Conservation (phyloP, 768 basidiomycete species). For the Pleurotus eryngii region DNA sequence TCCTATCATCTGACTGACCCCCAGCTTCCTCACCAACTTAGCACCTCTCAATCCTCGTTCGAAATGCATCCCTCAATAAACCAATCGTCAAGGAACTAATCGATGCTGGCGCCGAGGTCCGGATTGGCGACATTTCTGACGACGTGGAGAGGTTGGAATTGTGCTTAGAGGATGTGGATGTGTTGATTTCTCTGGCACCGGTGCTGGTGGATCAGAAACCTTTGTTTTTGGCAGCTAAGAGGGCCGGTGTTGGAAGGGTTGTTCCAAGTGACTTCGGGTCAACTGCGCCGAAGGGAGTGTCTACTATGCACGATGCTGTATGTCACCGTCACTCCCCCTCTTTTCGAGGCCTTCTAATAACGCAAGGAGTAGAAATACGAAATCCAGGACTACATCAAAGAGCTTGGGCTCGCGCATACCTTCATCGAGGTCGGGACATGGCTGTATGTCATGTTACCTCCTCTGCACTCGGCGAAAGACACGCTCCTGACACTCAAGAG, state of each 20-base stretch:
- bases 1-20: too few species aligned
- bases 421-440: background rate
- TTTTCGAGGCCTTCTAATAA: too few species aligned
- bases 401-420: background rate
- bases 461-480: background rate
- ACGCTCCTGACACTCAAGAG: background rate
- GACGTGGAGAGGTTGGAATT: background rate
- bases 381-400: background rate
- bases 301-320: background rate
- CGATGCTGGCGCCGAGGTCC: background rate
- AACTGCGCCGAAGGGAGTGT: background rate
- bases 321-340: background rate
- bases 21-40: background rate
- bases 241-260: background rate
- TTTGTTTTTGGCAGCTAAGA: background rate
- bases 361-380: background rate
- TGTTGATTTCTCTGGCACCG: background rate
- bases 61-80: background rate
- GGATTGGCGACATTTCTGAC: slow-evolving; percentile 2
- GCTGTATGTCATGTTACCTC: background rate
- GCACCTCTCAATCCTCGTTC: background rate
- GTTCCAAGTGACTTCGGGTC: background rate
- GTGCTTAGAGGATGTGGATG: background rate
- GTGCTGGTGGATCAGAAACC: background rate
- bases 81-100: background rate